Evolutionary conservation across 805 yeast species (phyloP), one percentile per base, ranked within the genome.

Genomic region (Ogataea thermomethanolica): DNA sequence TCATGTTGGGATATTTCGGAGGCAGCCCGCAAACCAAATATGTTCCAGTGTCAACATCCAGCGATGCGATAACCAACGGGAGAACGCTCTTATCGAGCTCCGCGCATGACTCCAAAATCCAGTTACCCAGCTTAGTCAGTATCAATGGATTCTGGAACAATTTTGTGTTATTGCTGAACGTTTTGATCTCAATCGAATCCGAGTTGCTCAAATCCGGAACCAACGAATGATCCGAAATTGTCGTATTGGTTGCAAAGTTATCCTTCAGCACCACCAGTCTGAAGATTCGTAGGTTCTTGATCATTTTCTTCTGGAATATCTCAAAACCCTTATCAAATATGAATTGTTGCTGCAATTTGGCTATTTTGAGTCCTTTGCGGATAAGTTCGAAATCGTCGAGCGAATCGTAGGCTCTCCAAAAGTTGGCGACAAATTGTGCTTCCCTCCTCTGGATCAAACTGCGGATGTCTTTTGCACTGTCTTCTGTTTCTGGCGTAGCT

Each of bases 11-110:
- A 50, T 79, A 82, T 51, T 85, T 76, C 3, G 96, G 93, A 0
- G 95, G 90, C 41, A 90, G 64, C 0, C 98, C 99, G 26, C 93
- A 81, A 0, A 91, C 96, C 33, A 91, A 64, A 58, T 85, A 91
- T 0, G 93, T 84, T 46, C 83, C 84, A 3, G 86, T 77, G 9
- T 70, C 66, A 27, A 73, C 76, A 59, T 90, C 89, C 40, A 87
- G 71, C 29, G 93, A 75, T 0, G 97, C 97, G 24, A 93, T 72
- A 2, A 91, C 93, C 51, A 91, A 65, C 2, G 99, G 98, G 38
- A 84, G 65, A 29, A 84, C 64, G 15, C 74, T 73, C 40, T 69
- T 69, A 46, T 84, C 90, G 12, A 83, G 65, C 56, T 89, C 96
- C 4, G 95, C 83, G 51, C 91, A 83, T 44, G 88, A 82, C 57